These are phyloP conservation scores for Gentiana straminea DNA, from an alignment of 257 asterid species.

Conservation along the genomic window DNA sequence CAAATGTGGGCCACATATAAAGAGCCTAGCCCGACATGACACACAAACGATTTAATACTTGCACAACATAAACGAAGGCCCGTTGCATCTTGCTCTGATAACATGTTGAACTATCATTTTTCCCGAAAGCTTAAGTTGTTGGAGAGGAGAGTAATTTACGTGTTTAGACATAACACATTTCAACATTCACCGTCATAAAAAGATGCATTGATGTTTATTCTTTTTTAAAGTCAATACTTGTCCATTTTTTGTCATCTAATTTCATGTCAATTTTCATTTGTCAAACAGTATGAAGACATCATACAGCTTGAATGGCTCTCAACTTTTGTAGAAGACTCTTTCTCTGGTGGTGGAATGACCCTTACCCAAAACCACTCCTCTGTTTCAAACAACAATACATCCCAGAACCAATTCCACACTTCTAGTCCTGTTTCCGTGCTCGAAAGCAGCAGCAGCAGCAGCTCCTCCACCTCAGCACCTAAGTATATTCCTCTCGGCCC, in stretches of 20 bases:
- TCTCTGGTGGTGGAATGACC: conserved; percentile 49
- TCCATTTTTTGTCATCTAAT: conserved; percentile 1
- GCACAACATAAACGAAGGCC: no score
- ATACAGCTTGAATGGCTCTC: conserved; percentile 58
- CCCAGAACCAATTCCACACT: conserved; percentile 38
- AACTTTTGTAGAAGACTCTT: conserved; percentile 71
- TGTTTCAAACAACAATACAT: conserved; percentile 12
- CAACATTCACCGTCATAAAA: neutral
- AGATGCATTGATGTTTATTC: neutral
- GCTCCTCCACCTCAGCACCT: conserved; percentile 29
- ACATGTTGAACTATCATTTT: no score
- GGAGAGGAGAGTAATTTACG: no score
- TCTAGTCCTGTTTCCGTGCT: conserved; percentile 73
- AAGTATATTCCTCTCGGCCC: conserved; percentile 44
- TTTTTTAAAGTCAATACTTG: neutral
- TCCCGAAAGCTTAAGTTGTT: no score
- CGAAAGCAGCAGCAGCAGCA: conserved; percentile 59
- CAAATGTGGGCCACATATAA: no score
- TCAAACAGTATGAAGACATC: conserved; percentile 66
- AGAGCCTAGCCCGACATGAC: no score
- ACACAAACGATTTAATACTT: no score
- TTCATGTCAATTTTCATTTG: conserved; percentile 2
- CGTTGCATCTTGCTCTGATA: no score
- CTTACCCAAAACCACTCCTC: conserved; percentile 35
- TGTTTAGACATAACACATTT: no score